A percentile compares a stretch with the other conserved stretches of the same genome.
These are phyloP conservation scores for Noccaea bulbosa DNA, from an alignment of 345 rosid genomes.

Conservation along the genomic window DNA sequence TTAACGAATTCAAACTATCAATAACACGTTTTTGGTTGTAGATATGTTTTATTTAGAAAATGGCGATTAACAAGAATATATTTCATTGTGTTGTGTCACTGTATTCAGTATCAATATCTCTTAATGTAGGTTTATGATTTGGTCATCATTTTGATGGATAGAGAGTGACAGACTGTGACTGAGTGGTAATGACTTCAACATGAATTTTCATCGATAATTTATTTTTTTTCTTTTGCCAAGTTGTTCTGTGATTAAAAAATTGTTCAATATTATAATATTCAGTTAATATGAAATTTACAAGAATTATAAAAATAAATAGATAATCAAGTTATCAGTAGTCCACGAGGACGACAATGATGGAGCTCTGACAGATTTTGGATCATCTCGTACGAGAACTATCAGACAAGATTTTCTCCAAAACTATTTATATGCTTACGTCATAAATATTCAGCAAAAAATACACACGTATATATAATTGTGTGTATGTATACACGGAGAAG, in stretches of 20 bases:
- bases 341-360: conserved; percentile 46
- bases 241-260: neutral
- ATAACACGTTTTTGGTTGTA: too few relatives aligned
- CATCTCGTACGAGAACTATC: conserved; percentile 49
- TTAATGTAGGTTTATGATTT: conserved; percentile 35
- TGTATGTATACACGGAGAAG: neutral
- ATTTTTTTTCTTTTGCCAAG: neutral
- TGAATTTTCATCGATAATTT: neutral
- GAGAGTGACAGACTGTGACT: conserved; percentile 21
- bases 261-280: conserved; percentile 7
- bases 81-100: too few relatives aligned
- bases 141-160: conserved; percentile 37
- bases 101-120: too few relatives aligned
- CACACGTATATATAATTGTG: neutral
- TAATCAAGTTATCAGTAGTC: conserved; percentile 14
- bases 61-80: too few relatives aligned
- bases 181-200: conserved; percentile 29
- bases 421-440: conserved; percentile 35
- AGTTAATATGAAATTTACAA: neutral
- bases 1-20: too few relatives aligned
- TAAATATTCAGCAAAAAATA: neutral
- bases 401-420: conserved; percentile 38
- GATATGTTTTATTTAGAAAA: neutral
- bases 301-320: conserved; percentile 5
- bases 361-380: conserved; percentile 49